Evolutionary conservation across 768 basidiomycete genomes (phyloP).

Genomic region (Suillus occidentalis): DNA sequence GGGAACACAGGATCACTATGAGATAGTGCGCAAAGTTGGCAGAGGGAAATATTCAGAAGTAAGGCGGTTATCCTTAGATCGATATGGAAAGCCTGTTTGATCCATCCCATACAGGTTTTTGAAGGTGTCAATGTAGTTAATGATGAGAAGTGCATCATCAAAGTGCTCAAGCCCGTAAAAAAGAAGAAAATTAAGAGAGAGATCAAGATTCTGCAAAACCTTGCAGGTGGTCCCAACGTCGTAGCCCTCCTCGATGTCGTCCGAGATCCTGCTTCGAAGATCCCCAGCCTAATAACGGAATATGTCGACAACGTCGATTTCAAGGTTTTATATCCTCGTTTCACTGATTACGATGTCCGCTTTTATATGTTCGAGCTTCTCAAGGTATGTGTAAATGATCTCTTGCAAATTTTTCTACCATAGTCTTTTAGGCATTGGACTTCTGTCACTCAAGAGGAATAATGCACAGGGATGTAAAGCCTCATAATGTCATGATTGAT

Average conservation of each 20-base stretch:
- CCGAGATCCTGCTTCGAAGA: conserved; percentile 93
- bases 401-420: conserved; percentile 4
- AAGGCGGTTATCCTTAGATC: conserved; percentile 15
- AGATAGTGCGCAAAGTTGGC: conserved; percentile 95
- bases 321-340: conserved; percentile 93
- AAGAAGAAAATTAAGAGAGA: conserved; percentile 99
- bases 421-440: conserved; percentile 72
- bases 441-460: conserved; percentile 98
- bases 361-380: conserved; percentile 97
- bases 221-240: conserved; percentile 94
- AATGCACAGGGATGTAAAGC: conserved; percentile 98
- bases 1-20: conserved; percentile 97
- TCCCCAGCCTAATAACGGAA: conserved; percentile 95
- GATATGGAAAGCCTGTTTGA: conserved; percentile 16
- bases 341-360: conserved; percentile 93
- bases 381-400: conserved; percentile 53
- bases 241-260: conserved; percentile 94
- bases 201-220: conserved; percentile 96
- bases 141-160: conserved; percentile 96
- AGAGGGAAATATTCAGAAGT: conserved; percentile 96
- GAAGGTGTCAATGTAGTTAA: conserved; percentile 90
- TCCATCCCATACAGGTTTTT: conserved; percentile 61
- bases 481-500: conserved; percentile 99
- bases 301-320: conserved; percentile 98
- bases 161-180: conserved; percentile 98